These are phyloP conservation scores for Hymenoscyphus repandus DNA, from an alignment of 2,329 filamentous ascomycete genomes.

Conservation along the genomic window DNA sequence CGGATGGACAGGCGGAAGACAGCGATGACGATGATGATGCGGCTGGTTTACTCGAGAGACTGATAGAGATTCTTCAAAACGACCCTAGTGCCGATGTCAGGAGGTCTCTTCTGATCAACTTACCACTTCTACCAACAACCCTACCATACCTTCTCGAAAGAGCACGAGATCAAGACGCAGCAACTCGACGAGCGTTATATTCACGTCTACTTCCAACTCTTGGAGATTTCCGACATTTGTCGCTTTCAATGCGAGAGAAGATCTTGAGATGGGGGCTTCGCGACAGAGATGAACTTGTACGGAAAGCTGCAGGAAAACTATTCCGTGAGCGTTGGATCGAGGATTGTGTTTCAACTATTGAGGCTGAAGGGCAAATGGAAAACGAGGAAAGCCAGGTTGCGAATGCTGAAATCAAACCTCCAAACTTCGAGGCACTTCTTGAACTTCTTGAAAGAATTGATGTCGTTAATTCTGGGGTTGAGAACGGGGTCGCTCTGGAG, in stretches of 20 bases:
- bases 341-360: conserved; percentile 70
- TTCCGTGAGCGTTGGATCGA: conserved; percentile 98
- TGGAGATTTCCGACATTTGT: conserved; percentile 91
- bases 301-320: conserved; percentile 82
- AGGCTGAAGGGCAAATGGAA: conserved; percentile 39
- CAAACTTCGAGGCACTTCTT: conserved; percentile 75
- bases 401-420: conserved; percentile 48
- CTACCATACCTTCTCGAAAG: conserved; percentile 85
- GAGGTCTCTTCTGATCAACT: conserved; percentile 78
- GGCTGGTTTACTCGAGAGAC: conserved; percentile 70
- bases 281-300: conserved; percentile 89
- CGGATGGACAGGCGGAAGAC: conserved; percentile 65
- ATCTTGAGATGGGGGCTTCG: conserved; percentile 89
- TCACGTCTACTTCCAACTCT: conserved; percentile 79
- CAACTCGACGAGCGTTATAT: conserved; percentile 81
- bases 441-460: conserved; percentile 94
- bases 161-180: conserved; percentile 80
- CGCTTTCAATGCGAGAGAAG: conserved; percentile 91
- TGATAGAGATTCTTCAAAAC: conserved; percentile 85
- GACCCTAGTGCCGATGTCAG: conserved; percentile 92
- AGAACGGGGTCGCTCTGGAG: conserved; percentile 85
- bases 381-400: conserved; percentile 35
- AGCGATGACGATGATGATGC: conserved; percentile 64
- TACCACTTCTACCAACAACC: conserved; percentile 79
- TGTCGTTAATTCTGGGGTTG: conserved; percentile 81